Percentiles rank a stretch among this genome's conserved stretches.
Conservation (phyloP, 257 asterid genomes). For the Solanum neorickii region DNA sequence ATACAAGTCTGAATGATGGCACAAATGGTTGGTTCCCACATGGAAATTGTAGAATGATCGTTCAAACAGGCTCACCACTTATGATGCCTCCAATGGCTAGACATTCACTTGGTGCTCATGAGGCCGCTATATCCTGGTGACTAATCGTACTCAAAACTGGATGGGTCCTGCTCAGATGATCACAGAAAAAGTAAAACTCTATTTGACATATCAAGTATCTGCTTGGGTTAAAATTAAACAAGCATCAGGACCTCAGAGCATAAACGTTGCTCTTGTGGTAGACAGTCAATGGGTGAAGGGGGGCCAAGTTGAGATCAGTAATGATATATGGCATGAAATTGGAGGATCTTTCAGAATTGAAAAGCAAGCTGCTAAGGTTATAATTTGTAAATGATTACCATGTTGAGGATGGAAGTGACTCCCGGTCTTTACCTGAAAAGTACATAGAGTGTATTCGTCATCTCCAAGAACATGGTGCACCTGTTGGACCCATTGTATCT, state of each 20-base stretch:
- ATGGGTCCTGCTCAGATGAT: slow-evolving; percentile 94
- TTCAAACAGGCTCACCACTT: slow-evolving; percentile 62
- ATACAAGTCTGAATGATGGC: slow-evolving; percentile 48
- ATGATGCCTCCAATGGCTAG: slow-evolving; percentile 84
- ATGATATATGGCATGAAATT: slow-evolving; percentile 76
- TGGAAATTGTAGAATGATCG: slow-evolving; percentile 62
- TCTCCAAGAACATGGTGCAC: slow-evolving; percentile 70
- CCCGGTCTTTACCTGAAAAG: slow-evolving; percentile 59
- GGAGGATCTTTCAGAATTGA: slow-evolving; percentile 89
- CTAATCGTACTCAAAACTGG: slow-evolving; percentile 77
- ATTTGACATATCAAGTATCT: slow-evolving; percentile 82
- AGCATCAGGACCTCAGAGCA: slow-evolving; percentile 46
- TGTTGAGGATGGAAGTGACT: slow-evolving; percentile 62
- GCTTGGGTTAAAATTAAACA: slow-evolving; percentile 72
- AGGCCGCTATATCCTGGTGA: slow-evolving; percentile 55
- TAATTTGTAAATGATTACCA: slow-evolving; percentile 75
- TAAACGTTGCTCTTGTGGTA: slow-evolving; percentile 68
- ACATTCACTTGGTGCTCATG: slow-evolving; percentile 65
- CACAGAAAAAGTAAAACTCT: slow-evolving; percentile 51
- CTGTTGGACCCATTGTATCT: slow-evolving; percentile 60
- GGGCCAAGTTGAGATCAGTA: slow-evolving; percentile 65
- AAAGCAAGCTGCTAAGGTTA: slow-evolving; percentile 50
- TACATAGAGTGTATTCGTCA: slow-evolving; percentile 59
- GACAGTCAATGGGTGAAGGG: slow-evolving; percentile 82
- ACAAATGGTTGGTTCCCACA: slow-evolving; percentile 73